Evolutionary conservation across 345 rosid species (phyloP), one percentile per base, ranked within the genome.

Genomic region (Acer yangbiense): DNA sequence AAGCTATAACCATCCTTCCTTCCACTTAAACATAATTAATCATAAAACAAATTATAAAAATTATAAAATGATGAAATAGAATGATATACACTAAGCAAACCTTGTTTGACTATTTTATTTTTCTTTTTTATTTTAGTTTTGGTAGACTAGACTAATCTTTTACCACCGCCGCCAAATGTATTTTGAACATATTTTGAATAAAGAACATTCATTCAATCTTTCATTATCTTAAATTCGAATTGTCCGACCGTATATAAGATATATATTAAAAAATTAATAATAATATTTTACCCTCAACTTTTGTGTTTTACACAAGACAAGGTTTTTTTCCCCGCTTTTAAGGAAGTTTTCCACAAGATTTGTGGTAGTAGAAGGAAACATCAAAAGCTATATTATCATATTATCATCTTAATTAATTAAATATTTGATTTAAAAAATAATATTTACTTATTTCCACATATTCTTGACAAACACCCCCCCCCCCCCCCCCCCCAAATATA

Each of bases 1-100:
- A 68, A 43, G 65, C 35, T 12, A 12, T 3, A 62, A 50, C 20
- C 41, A 50, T 1, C 65, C 9, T 62, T 74, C 74, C 65, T 69
- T 61, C 64, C 65, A 74, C 74, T 62, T 13, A 61, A 44, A 41
- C 11, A 27, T 72, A 54, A 78, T 72, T 72, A 72, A 9, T 64
- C 35, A 39, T 50, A 23, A 41, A 35, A 4, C 7, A 68, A 68
- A 41, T 9, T 12, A 64, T 7, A 9, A 20, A 55, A 4, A 18
- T 12, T 20, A 13, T 35, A 14, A 48, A 20, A 75, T 41, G 7
- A 21, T 29, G 3, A 60, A 60, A 20, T n/a, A 60, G 9, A 20
- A 60, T 60, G 11, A 54, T 60, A 20, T 7, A 18, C 27, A 21
- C 14, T 63, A 29, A 73, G 76, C 78, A 72, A 72, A 41, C 81